Evolutionary conservation across 2,329 filamentous ascomycete species (phyloP), one percentile per base, ranked within the genome.

Genomic region (Penicillium sp.): DNA sequence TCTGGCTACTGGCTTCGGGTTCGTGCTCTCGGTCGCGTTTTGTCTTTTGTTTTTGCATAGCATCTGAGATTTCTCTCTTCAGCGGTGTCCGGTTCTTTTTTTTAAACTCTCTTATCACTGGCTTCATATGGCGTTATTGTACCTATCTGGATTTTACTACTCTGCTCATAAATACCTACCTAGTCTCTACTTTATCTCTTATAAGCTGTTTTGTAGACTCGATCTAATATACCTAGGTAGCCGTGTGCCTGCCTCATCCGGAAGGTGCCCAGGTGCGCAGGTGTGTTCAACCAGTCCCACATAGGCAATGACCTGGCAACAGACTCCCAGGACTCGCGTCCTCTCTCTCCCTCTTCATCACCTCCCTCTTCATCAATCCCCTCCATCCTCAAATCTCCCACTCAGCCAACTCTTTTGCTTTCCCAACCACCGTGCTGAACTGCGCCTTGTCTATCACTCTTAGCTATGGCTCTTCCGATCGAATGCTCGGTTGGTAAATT

Each of bases 1-100:
- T 63, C 50, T 62, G 53, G 61, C 60, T 65, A 46, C 53, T 67
- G 38, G 62, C 60, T 66, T 66, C 62, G 65, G 64, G 64, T 67
- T 68, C 56, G 61, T 66, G 60, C 58, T 65, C 60, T 65, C 55
- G 53, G 59, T 66, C 59, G 60, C 60, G 61, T 65, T 60, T 59
- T 55, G 53, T 55, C 53, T 55, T 62, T 50, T 62, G 55, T 16
- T 60, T 63, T 65, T 65, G 65, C 60, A 67, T 67, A 67, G 65
- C 66, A 68, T 62, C 61, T 61, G 59, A 59, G 50, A 45, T 52
- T 19, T 62, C 64, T 63, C 54, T 65, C 61, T 59, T 63, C 61
- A 64, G 65, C 62, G 62, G 45, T 65, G 44, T 53, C 59, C 38
- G 33, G 33, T 48, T n/a, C 1, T 11, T 56, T 41, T 36, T 55